Percentiles rank a stretch among this genome's conserved stretches.
These are phyloP conservation scores for Penicillium sp. DNA, from an alignment of 2,329 filamentous ascomycete genomes.

Conservation along the genomic window DNA sequence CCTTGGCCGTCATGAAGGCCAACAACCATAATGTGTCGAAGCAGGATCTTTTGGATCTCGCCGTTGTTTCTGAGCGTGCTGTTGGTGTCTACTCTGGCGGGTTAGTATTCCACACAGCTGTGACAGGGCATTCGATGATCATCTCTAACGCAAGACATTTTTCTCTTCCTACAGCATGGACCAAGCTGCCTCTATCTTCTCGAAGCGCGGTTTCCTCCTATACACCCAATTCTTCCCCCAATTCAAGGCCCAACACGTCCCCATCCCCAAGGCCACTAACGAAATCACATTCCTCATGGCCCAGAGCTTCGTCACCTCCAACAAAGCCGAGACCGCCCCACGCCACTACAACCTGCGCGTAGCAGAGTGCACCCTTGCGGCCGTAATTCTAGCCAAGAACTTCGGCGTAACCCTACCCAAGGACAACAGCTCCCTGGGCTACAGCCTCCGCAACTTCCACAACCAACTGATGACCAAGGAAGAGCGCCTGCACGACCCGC, in stretches of 20 bases:
- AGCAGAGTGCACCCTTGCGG: constrained; percentile 90
- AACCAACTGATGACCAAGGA: constrained; percentile 69
- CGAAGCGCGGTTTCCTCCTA: constrained; percentile 78
- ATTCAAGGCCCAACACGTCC: constrained; percentile 74
- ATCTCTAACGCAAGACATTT: neutral
- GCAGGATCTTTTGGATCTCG: constrained; percentile 86
- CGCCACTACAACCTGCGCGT: constrained; percentile 96
- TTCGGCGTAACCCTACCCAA: constrained; percentile 66
- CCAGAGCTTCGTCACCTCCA: constrained; percentile 88
- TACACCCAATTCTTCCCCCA: constrained; percentile 86
- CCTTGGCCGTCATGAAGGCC: constrained; percentile 82
- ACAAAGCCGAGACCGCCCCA: constrained; percentile 92
- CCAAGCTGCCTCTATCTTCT: constrained; percentile 93
- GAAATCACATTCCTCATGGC: constrained; percentile 91
- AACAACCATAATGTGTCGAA: constrained; percentile 86
- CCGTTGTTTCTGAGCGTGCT: constrained; percentile 89
- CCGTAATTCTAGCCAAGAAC: constrained; percentile 64
- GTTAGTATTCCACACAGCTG: constrained; percentile 50
- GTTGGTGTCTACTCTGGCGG: constrained; percentile 97
- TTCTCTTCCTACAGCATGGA: constrained; percentile 70
- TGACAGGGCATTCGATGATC: neutral
- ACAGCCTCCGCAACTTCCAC: constrained; percentile 85
- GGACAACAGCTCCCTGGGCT: constrained; percentile 80
- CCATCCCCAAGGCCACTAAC: constrained; percentile 77
- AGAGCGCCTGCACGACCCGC: constrained; percentile 50